Base-by-base conservation (phyloP, 352 stramenopile genomes). In the Albugo candida region DNA sequence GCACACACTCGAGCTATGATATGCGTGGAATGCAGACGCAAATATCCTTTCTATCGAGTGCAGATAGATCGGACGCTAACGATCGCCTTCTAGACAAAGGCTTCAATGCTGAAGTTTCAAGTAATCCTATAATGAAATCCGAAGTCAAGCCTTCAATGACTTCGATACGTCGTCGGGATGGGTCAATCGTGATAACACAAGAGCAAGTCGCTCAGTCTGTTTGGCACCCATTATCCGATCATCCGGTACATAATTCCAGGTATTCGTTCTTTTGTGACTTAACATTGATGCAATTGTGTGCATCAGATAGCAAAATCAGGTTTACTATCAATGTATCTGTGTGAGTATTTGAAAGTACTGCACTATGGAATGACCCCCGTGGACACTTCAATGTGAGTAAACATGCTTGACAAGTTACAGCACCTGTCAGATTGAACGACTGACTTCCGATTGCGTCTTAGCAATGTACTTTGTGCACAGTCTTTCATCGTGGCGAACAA, bases 281-380 rank as follows among this genome's bases (percentile, higher is more conserved):
- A 3, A 43, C 3, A 10, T 8, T 43, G 38, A 24, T 8, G 8
- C 38, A n/a, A n/a, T n/a, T 43, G 3, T 43, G 3, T 8, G 48
- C 56, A 16, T 45, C 61, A 87, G 74, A 18, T 61, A 11, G 53
- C 49, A 18, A 64, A 49, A 42, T 55, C 31, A 13, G 65, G 59
- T 31, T 41, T 65, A 24, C 19, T 87, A 37, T 68, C 60, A 39
- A 51, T 67, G 21, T 84, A 83, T 35, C 51, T 87, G 5, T 55
- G 64, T 48, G 67, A 84, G 41, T 87, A 66, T 39, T 66, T 84
- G 49, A 70, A 69, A 47, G 68, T 67, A 51, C 58, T 87, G 20
- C 61, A 59, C 2, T 53, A 67, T 11, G 65, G 52, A 17, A 54
- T 59, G 12, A 60, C 84, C 0, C 65, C 68, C 11, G 60, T 87